Percentiles rank a stretch among this genome's conserved stretches.
phyloP scores from a whole-genome alignment of 2,329 filamentous ascomycete species.

The Sarocladium brachiariae region DNA sequence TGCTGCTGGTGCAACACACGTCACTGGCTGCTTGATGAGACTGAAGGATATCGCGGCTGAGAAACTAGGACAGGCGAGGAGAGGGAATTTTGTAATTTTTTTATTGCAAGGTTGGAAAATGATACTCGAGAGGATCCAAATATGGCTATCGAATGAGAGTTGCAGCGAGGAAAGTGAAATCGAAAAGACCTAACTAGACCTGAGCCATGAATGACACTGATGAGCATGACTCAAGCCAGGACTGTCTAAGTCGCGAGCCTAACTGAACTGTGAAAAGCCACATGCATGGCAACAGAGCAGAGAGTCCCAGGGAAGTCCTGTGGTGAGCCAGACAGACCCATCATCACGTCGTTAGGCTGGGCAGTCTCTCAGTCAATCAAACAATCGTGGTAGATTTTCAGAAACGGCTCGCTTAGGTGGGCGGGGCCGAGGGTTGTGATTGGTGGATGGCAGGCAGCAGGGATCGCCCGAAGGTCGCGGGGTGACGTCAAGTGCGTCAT shows the following conservation, averaged over 20 bases:
- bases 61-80: background rate
- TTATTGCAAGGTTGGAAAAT: background rate
- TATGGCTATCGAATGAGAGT: background rate
- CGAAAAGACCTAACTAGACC: background rate
- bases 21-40: background rate
- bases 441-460: background rate
- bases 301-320: too few relatives aligned
- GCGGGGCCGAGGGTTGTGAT: background rate
- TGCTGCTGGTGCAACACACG: background rate
- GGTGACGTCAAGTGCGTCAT: slow-evolving; percentile 9
- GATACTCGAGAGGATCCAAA: slow-evolving; percentile 5
- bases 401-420: background rate
- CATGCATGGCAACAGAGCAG: too few relatives aligned
- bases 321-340: too few relatives aligned
- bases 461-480: background rate
- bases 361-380: background rate
- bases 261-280: background rate
- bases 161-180: background rate
- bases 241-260: too few relatives aligned
- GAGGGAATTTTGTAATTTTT: too few relatives aligned
- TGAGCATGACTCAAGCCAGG: background rate
- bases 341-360: too few relatives aligned
- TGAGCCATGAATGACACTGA: background rate
- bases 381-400: background rate
- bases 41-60: background rate